Evolutionary conservation across 2,329 filamentous ascomycete species (phyloP).

Genomic region (Colletotrichum echinochloae): DNA sequence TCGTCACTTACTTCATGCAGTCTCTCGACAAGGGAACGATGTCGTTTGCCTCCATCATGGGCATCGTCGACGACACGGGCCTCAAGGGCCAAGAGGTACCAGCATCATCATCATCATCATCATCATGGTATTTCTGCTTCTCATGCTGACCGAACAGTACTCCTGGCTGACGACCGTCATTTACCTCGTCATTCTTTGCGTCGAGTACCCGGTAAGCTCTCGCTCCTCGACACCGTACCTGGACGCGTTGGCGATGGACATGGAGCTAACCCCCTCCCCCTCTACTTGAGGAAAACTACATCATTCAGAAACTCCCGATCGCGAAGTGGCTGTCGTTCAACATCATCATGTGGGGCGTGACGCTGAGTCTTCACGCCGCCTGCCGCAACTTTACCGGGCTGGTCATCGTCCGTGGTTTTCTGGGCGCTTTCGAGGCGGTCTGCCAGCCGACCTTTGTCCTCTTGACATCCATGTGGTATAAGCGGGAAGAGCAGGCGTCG

Average conservation of each 20-base stretch:
- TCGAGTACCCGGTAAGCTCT: constrained; percentile 54
- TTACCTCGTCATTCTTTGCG: constrained; percentile 57
- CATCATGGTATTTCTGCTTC: neutral
- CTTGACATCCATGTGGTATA: constrained; percentile 50
- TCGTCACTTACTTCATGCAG: constrained; percentile 61
- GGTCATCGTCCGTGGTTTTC: constrained; percentile 55
- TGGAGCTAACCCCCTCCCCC: constrained; percentile 6
- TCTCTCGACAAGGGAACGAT: constrained; percentile 50
- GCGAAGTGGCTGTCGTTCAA: constrained; percentile 53
- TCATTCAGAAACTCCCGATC: constrained; percentile 54
- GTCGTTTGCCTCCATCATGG: constrained; percentile 46
- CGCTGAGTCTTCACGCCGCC: constrained; percentile 50
- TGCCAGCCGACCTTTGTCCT: constrained; percentile 60
- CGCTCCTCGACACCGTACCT: neutral
- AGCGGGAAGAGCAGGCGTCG: constrained; percentile 53
- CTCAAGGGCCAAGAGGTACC: constrained; percentile 49
- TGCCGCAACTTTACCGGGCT: constrained; percentile 55
- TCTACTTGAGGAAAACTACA: constrained; percentile 34
- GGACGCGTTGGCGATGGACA: neutral
- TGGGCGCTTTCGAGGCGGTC: constrained; percentile 60
- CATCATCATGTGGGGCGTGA: constrained; percentile 57
- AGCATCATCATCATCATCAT: too few species aligned
- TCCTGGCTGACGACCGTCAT: constrained; percentile 52
- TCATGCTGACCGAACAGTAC: constrained; percentile 46
- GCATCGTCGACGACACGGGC: constrained; percentile 45